Base-by-base conservation (phyloP, 306 rosid genomes). In the Corylus americana region DNA sequence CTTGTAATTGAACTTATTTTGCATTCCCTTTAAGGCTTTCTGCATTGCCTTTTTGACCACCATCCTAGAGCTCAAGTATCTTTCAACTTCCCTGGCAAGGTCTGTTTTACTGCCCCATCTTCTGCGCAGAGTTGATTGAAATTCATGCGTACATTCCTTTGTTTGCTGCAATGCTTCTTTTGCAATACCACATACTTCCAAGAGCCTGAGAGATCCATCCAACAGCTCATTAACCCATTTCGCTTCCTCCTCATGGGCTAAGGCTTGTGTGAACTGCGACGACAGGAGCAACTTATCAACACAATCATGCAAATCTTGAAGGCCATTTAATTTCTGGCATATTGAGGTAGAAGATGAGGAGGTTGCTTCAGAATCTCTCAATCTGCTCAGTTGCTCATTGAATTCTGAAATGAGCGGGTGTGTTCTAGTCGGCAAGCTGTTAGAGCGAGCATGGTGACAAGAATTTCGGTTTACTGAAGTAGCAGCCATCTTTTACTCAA, bases 371-470 rank as follows among this genome's bases (percentile, higher is more conserved):
- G 78, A 87, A 77, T n/a, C 11, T 14, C 62, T 82, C 78, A 87
- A 37, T 66, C 70, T 77, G 14, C 67, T 49, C 39, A 82, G 71
- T 31, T 87, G 70, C 73, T 82, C 73, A 71, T 77, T 83, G 13
- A 79, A 57, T 74, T 87, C 86, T 81, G 82, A 79, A 37, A 62
- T 62, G 69, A 80, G 9, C 0, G 86, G 82, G 79, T 84, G 87
- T 75, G 82, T 77, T 55, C 80, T 70, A 35, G 55, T 75, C 16
- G 86, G 84, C 35, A 84, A 76, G 79, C 86, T 84, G 74, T 87
- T 84, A 75, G 82, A 72, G 69, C 84, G 37, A 22, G 63, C 73
- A 61, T 87, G 90, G 8, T 76, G 22, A 73, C 81, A 77, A 79
- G 54, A 78, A 55, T 55, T 50, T 58, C 66, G 18, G 80, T 11